Percentiles rank a stretch among this genome's conserved stretches.
These are phyloP conservation scores for Fragaria ananassa DNA, from an alignment of 306 rosid genomes.

Conservation along the genomic window DNA sequence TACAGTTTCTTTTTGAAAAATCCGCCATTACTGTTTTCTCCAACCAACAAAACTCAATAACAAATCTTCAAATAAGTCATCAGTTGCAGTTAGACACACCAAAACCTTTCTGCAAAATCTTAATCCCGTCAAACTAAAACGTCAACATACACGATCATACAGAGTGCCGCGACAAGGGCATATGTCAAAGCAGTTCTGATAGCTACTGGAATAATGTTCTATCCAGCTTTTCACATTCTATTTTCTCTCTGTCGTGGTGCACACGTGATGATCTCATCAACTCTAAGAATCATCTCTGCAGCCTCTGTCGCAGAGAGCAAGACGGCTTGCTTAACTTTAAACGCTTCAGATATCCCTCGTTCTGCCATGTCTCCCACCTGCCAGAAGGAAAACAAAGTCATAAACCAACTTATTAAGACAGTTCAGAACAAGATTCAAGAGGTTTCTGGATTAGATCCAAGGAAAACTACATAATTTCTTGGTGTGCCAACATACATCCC, in stretches of 20 bases:
- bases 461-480: not conserved
- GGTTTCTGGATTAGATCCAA: not conserved
- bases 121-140: slow-evolving; percentile 6
- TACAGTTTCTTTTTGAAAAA: not conserved
- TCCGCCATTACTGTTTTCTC: not conserved
- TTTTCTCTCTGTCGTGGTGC: slow-evolving; percentile 97
- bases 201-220: slow-evolving; percentile 9
- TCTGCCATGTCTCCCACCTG: slow-evolving; percentile 93
- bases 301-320: slow-evolving; percentile 94
- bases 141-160: slow-evolving; percentile 5
- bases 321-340: slow-evolving; percentile 91
- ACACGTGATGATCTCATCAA: slow-evolving; percentile 93
- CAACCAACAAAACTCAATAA: not conserved
- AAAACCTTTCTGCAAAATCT: slow-evolving; percentile 13
- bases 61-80: not conserved
- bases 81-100: not conserved
- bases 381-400: slow-evolving; percentile 9
- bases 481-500: not conserved
- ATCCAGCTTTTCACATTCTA: slow-evolving; percentile 57
- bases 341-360: slow-evolving; percentile 75
- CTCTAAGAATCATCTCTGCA: slow-evolving; percentile 97
- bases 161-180: slow-evolving; percentile 12
- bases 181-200: slow-evolving; percentile 7
- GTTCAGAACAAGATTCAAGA: not conserved
- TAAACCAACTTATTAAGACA: not conserved